phyloP scores from a whole-genome alignment of 371 early-diverging fungal genomes.

The Syncephalis plumigaleata region DNA sequence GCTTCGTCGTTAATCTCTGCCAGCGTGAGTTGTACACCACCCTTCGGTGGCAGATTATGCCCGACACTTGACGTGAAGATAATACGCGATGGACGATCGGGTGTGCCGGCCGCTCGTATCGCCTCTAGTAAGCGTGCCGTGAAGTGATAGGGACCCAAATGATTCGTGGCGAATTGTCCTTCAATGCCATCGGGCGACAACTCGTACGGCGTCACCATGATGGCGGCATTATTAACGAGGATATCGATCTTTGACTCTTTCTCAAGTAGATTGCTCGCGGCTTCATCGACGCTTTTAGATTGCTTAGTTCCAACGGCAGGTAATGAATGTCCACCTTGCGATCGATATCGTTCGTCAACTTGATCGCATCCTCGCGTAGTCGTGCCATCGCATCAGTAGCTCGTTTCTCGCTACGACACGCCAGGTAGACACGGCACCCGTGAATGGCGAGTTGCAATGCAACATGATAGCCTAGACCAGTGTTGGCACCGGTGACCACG shows the following conservation, averaged over 20 bases:
- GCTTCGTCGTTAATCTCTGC: conserved; percentile 11
- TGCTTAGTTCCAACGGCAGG: not conserved
- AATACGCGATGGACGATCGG: conserved; percentile 2
- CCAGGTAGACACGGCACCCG: conserved; percentile 34
- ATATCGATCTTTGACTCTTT: not conserved
- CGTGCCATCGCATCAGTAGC: not conserved
- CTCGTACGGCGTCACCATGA: conserved; percentile 21
- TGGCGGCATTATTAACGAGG: conserved; percentile 6
- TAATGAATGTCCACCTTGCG: not conserved
- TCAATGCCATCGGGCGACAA: conserved; percentile 52
- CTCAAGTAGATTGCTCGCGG: not conserved
- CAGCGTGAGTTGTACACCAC: conserved; percentile 10
- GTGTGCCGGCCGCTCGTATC: conserved; percentile 9
- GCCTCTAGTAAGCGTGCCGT: not conserved
- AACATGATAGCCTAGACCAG: conserved; percentile 46
- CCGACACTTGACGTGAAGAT: conserved; percentile 6
- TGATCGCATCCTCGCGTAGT: not conserved
- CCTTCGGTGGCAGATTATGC: conserved; percentile 9
- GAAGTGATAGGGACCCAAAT: conserved; percentile 30
- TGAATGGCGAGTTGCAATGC: conserved; percentile 34
- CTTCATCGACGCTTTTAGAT: not conserved
- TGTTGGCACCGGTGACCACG: conserved; percentile 58
- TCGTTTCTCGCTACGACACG: conserved; percentile 25
- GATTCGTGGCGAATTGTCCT: conserved; percentile 57
- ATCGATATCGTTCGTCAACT: not conserved